Percentiles rank a stretch among this genome's conserved stretches.
phyloP scores from a whole-genome alignment of 2,329 filamentous ascomycete species.

The Polychaeton citri region DNA sequence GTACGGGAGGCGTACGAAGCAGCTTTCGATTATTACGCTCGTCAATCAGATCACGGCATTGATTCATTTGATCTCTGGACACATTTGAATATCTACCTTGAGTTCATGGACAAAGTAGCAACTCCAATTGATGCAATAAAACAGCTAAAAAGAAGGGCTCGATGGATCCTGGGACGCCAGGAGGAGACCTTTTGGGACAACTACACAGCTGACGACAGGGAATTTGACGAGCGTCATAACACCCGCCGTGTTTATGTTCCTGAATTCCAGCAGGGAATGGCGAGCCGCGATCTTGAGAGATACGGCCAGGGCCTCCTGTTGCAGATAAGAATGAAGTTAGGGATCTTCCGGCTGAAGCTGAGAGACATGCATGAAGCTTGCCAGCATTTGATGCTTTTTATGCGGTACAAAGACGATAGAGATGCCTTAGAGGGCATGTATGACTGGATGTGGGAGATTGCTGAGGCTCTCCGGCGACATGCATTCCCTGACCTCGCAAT shows the following conservation, averaged over 20 bases:
- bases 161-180: slow-evolving; percentile 70
- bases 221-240: slow-evolving; percentile 70
- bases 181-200: slow-evolving; percentile 68
- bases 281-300: slow-evolving; percentile 33
- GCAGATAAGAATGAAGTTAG: slow-evolving; percentile 73
- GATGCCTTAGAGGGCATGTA: slow-evolving; percentile 53
- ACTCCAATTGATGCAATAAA: slow-evolving; percentile 53
- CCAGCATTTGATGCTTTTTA: slow-evolving; percentile 39
- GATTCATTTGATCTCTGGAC: slow-evolving; percentile 51
- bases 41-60: slow-evolving; percentile 21
- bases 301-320: slow-evolving; percentile 67
- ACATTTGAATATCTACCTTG: slow-evolving; percentile 72
- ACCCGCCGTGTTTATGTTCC: slow-evolving; percentile 46
- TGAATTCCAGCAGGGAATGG: slow-evolving; percentile 43
- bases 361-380: slow-evolving; percentile 53
- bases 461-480: slow-evolving; percentile 42
- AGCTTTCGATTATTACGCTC: slow-evolving; percentile 37
- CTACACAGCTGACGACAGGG: slow-evolving; percentile 49
- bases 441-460: slow-evolving; percentile 66
- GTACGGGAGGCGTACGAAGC: slow-evolving; percentile 32
- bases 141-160: slow-evolving; percentile 56
- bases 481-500: slow-evolving; percentile 42
- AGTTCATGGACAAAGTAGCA: slow-evolving; percentile 56
- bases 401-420: slow-evolving; percentile 43
- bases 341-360: slow-evolving; percentile 64